These are phyloP conservation scores for Phytophthora idaei DNA, from an alignment of 352 stramenopile species.

Conservation along the genomic window DNA sequence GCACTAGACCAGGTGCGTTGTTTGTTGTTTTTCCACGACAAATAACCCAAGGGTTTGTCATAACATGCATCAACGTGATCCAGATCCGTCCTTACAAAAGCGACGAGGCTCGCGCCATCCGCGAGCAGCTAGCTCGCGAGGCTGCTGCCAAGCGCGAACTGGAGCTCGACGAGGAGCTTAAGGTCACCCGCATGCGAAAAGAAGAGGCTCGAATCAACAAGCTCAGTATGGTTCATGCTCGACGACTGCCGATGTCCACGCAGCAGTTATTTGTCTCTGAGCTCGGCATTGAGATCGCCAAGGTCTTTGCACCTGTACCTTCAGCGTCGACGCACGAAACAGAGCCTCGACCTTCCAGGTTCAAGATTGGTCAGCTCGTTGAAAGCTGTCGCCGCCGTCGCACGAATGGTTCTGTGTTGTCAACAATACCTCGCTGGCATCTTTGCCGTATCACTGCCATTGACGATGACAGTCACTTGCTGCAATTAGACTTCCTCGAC, in stretches of 20 bases:
- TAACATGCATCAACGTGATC: conserved; percentile 6
- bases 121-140: conserved; percentile 49
- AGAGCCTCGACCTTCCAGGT: conserved; percentile 3
- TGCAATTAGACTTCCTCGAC: conserved; percentile 56
- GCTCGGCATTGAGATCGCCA: conserved; percentile 42
- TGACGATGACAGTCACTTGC: conserved; percentile 22
- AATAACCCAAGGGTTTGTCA: not conserved
- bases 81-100: conserved; percentile 69
- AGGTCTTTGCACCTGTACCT: conserved; percentile 38
- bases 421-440: conserved; percentile 34
- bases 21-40: not conserved
- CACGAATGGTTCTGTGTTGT: conserved; percentile 24
- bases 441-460: conserved; percentile 41
- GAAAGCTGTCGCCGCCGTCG: conserved; percentile 61
- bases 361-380: conserved; percentile 44
- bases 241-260: conserved; percentile 39
- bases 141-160: conserved; percentile 48
- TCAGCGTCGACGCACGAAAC: not conserved
- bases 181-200: conserved; percentile 32
- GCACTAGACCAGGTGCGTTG: conserved; percentile 39
- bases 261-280: conserved; percentile 55
- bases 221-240: conserved; percentile 47
- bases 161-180: conserved; percentile 52
- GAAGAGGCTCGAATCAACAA: conserved; percentile 44
- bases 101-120: conserved; percentile 51